phyloP scores from a whole-genome alignment of 2,329 filamentous ascomycete species.

The Cladosporium sp. region DNA sequence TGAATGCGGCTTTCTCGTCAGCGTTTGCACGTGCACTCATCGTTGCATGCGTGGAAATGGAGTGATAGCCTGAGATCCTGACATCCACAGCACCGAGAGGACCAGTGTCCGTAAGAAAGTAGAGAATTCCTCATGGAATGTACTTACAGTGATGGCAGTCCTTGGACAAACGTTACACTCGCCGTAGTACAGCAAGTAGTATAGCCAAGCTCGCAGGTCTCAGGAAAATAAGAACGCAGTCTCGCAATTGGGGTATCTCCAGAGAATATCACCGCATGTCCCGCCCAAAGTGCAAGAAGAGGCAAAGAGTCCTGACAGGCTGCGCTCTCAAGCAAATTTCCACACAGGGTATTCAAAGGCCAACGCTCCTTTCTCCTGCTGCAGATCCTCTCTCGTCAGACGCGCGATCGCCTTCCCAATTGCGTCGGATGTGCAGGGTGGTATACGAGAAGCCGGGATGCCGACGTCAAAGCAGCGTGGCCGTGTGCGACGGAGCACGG shows the following conservation, averaged over 20 bases:
- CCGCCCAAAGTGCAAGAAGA: not conserved
- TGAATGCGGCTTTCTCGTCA: not conserved
- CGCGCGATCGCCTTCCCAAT: constrained; percentile 14
- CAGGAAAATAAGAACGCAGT: not conserved
- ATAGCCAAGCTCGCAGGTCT: not conserved
- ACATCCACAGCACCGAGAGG: not conserved
- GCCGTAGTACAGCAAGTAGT: not conserved
- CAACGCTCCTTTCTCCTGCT: constrained; percentile 11
- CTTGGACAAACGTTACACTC: not conserved
- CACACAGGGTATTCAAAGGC: constrained; percentile 5
- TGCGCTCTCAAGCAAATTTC: not conserved
- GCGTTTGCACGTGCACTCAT: not conserved
- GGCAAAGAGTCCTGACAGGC: not conserved
- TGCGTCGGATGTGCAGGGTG: constrained; percentile 6
- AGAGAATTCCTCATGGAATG: not conserved
- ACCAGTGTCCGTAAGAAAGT: not conserved
- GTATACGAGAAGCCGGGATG: constrained; percentile 9
- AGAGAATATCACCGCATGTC: constrained; percentile 17
- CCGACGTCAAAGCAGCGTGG: constrained; percentile 17
- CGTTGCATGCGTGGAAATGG: not conserved
- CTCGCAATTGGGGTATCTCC: not conserved
- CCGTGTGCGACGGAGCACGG: constrained; percentile 5
- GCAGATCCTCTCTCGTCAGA: constrained; percentile 10
- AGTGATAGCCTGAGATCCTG: not conserved
- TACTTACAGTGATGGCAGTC: not conserved